Base-by-base conservation (phyloP, 257 asterid species). In the Euphrasia confusa region DNA sequence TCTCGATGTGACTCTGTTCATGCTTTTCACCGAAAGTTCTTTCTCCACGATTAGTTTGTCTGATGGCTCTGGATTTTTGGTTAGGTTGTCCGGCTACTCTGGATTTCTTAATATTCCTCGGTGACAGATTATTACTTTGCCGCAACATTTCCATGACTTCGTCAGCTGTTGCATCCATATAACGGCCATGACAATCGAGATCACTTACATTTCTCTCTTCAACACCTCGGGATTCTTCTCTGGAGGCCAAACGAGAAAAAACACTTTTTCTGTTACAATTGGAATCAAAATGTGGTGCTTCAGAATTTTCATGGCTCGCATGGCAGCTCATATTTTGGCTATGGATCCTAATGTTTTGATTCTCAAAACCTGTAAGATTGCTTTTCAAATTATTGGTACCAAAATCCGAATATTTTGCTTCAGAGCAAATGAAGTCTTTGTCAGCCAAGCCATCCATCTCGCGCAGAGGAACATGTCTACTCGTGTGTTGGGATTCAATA, bases 101-200 rank as follows among this genome's bases (percentile, higher is more conserved):
- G 24, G 28, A 44, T 67, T 78, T 71, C 61, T 54, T 72, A 15
- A 7, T 64, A 65, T 54, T 80, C 64, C 70, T 75, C 17, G n/a
- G 53, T 45, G 71, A 63, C 40, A 54, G 50, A 65, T 61, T 79
- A 65, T 72, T 71, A 69, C 44, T 40, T 47, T 64, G 69, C 75
- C 69, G 82, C 39, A 81, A 58, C 71, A 77, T 67, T 50, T 71
- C 79, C 92, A 83, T 82, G 69, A 85, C 72, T 76, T 88, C 88
- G 60, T 83, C 89, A 70, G 80, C 88, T 56, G 92, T 73, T 44
- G 88, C 71, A 72, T 73, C 77, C 77, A 69, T 61, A 64, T 65
- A 68, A 54, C 49, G 6, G 72, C 59, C 84, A 55, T 65, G 39
- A 62, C n/a, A 32, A 54, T 55, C 13, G 44, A 57, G 42, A 65